Evolutionary conservation across 768 basidiomycete genomes (phyloP), one percentile per base, ranked within the genome.

Genomic region (Lentinus tigrinus): DNA sequence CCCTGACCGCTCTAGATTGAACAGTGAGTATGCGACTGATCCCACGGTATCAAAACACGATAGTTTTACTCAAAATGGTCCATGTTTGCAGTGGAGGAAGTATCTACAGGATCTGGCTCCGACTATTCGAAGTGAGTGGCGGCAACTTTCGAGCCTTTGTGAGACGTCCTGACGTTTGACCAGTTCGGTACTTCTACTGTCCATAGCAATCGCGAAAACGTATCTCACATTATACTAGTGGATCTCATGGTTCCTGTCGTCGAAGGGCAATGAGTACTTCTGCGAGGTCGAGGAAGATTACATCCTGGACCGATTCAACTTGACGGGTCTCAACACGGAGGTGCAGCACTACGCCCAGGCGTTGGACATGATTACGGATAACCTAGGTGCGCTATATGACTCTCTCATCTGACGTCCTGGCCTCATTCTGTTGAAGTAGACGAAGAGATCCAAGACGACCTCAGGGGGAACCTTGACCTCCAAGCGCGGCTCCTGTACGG

Each of bases 271-370:
- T 72, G 97, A 99, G 77, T 99, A 99, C 78, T 98, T 98, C 69
- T 97, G 96, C 73, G 95, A 98, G 78, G 94, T 98, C 61, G 97
- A 98, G 71, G 97, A 98, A 69, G 96, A 98, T 74, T 98, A 98
- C 72, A 98, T 99, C 67, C 81, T 97, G 55, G 96, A 98, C 75
- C 85, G 95, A 52, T 98, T 99, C 83, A 98, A 99, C 74, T 79
- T 99, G 56, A 99, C 97, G 2, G 96, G 97, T 4, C 81, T 98
- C 52, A 97, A 98, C 75, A 91, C 90, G 63, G 97, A 98, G 72
- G 93, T 98, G 6, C 83, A 93, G 60, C 95, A 97, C 74, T 99
- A 99, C 67, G 75, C 89, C 0, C 89, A 96, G 66, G 97, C 97
- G 0, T 77, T 98, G 51, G 95, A 98, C 71, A 81, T 99, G 56